These are phyloP conservation scores for Starmerella apis DNA, from an alignment of 805 yeast species.

Conservation along the genomic window DNA sequence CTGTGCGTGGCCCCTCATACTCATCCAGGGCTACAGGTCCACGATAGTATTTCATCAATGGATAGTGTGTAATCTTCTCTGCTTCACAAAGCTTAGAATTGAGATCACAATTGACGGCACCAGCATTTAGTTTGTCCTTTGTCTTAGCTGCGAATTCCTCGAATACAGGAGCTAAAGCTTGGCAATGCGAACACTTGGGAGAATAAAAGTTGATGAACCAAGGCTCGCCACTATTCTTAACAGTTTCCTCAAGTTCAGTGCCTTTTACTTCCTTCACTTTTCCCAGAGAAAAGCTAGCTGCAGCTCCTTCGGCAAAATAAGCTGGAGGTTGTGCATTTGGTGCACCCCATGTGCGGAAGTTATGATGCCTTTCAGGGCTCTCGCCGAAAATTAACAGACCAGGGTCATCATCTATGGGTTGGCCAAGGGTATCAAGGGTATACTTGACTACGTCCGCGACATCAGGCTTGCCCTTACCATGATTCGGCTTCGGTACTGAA, in stretches of 20 bases:
- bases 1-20: constrained; percentile 28
- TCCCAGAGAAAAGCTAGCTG: constrained; percentile 28
- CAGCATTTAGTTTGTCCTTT: constrained; percentile 32
- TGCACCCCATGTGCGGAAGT: constrained; percentile 21
- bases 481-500: constrained; percentile 12
- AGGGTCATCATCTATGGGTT: constrained; percentile 21
- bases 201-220: constrained; percentile 37
- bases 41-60: constrained; percentile 17
- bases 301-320: constrained; percentile 9
- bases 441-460: constrained; percentile 21
- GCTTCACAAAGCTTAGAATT: constrained; percentile 30
- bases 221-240: constrained; percentile 29
- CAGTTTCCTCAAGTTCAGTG: constrained; percentile 26
- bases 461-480: constrained; percentile 6
- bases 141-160: constrained; percentile 29
- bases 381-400: constrained; percentile 20
- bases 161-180: constrained; percentile 33
- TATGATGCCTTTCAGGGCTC: constrained; percentile 20
- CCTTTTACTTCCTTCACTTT: constrained; percentile 27
- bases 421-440: constrained; percentile 19
- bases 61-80: constrained; percentile 28
- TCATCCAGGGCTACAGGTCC: constrained; percentile 20
- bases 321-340: constrained; percentile 23
- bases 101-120: constrained; percentile 35
- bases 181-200: constrained; percentile 36